Evolutionary conservation across 208 protist species (phyloP), one percentile per base, ranked within the genome.

Genomic region (Lotmaria passim): DNA sequence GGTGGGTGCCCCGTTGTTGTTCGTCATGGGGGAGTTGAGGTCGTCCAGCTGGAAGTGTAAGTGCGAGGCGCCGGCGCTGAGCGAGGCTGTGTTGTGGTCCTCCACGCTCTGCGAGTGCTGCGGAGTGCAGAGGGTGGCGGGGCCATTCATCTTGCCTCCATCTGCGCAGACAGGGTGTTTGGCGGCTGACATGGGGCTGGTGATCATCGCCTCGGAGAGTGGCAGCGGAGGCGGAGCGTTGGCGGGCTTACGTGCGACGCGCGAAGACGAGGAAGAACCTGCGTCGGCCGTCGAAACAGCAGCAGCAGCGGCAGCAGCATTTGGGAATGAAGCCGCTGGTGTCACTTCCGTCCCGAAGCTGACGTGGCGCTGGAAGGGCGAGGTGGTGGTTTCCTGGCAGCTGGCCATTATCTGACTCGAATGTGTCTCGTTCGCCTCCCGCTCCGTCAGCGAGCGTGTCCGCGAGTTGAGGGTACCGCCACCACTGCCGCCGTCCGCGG

Each of bases 321-420:
- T 4, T 8, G 44, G 8, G 1, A 28, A 10, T n/a, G 39, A 3
- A 7, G 43, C 44, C 7, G 46, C n/a, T 1, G 44, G 6, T 26
- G 19, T 19, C 28, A 23, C 39, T 17, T 52, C 58, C 14, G n/a
- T 33, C 17, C 34, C 75, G 28, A 71, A 80, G 61, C 57, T 61
- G 36, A 71, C 67, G 36, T 71, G 62, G 5, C 62, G 68, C 33
- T 34, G 67, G 57, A 36, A 48, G 8, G 62, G 64, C 23, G 59
- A 73, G 3, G 19, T 36, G 12, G 44, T 26, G 0, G 36, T 30
- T 26, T 33, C 12, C 10, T 65, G 67, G 2, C 15, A 28, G 47
- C 47, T 50, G 26, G 30, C 7, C 2, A 34, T 7, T 0, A 26
- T 15, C 15, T 44, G 31, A 30, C 15, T 21, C 23, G 21, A 34